Evolutionary conservation across 768 basidiomycete species (phyloP).

Genomic region (Podaxis carcinomalis): DNA sequence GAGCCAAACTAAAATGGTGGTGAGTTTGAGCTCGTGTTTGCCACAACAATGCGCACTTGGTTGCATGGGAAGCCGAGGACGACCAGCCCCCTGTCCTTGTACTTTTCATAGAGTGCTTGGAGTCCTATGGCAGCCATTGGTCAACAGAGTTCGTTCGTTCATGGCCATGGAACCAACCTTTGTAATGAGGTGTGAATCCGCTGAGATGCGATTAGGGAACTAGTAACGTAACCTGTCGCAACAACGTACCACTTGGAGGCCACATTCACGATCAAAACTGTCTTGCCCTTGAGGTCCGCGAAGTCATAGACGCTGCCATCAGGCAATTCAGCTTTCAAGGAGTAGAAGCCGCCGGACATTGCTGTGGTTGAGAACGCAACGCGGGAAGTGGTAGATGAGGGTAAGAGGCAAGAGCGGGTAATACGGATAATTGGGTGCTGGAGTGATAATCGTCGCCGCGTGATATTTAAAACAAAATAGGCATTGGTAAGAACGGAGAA

Average conservation of each 20-base stretch:
- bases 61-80: conserved; percentile 93
- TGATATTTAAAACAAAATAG: conserved; percentile 19
- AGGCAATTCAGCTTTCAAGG: conserved; percentile 63
- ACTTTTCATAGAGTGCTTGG: conserved; percentile 76
- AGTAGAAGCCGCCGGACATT: conserved; percentile 47
- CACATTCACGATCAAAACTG: conserved; percentile 74
- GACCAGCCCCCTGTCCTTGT: conserved; percentile 69
- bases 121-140: conserved; percentile 44
- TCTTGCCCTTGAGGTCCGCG: conserved; percentile 68
- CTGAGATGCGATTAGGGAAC: conserved; percentile 28
- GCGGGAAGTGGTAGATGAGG: neutral
- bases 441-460: neutral
- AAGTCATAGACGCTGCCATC: conserved; percentile 55
- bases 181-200: conserved; percentile 83
- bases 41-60: conserved; percentile 44
- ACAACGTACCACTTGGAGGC: conserved; percentile 65
- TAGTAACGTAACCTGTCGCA: neutral
- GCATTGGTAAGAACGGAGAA: conserved; percentile 28
- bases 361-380: neutral
- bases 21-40: neutral
- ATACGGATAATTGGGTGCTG: neutral
- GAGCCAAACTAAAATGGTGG: conserved; percentile 58
- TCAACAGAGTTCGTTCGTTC: too few relatives aligned
- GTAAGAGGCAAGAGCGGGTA: neutral
- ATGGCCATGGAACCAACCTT: conserved; percentile 33